Base-by-base conservation (phyloP, 2,329 filamentous ascomycete genomes). In the Periglandula ipomoeae region DNA sequence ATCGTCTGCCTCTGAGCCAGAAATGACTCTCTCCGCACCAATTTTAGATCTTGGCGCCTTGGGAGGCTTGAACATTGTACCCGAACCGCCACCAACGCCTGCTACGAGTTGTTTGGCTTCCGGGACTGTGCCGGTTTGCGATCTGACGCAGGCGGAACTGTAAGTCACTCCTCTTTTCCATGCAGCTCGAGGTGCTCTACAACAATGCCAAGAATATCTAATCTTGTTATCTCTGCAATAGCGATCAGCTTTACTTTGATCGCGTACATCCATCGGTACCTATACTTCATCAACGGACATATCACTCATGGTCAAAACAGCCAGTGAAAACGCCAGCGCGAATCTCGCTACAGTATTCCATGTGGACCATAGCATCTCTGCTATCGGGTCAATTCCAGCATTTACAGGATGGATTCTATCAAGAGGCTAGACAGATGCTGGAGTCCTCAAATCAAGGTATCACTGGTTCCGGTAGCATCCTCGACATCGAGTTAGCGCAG, bases 321-420 rank as follows among this genome's bases (percentile, higher is more conserved):
- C 19, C 15, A 5, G 5, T n/a, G 15, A 55, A 51, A 19, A 38
- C 40, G 2, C 35, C 23, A 10, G 41, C 47, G 4, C 50, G 47
- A 8, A 17, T 46, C 5, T 62, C 61, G 26, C 52, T 68, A 4
- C 65, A 67, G 47, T 58, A 60, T 44, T 60, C 65, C 22, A 64
- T 68, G 63, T 66, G 65, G 64, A 60, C 64, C 1, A 41, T 65
- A 9, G 65, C 66, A 10, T 60, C 65, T 2, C 55, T 60, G 0
- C 41, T 60, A 11, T 68, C 65, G 0, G 57, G 59, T 1, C 65
- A 65, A 22, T 62, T 61, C 40, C 59, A 53, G 35, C 19, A 48
- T 32, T 11, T 53, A 4, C 48, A 49, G 8, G 47, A 51, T 1
- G 32, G n/a, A 5, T 46, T 55, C n/a, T 54, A 54, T 42, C 26